Conservation (phyloP, 768 basidiomycete genomes). For the Fistulinella prunicolor region DNA sequence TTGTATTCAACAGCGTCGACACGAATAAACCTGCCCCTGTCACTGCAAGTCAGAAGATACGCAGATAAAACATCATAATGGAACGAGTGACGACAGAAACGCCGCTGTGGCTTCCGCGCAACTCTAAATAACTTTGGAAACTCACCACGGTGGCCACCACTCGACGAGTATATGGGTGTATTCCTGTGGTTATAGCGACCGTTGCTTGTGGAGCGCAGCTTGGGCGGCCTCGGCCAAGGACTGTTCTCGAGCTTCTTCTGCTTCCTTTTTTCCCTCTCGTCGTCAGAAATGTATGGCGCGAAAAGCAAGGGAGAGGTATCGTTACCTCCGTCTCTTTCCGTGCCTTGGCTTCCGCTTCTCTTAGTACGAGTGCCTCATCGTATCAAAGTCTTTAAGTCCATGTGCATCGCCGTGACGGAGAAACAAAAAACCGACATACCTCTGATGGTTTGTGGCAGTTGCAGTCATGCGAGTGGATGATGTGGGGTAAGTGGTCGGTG, state of each 20-base stretch:
- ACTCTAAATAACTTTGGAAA: too few species aligned
- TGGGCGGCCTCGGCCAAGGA: constrained; percentile 33
- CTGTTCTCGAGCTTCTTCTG: constrained; percentile 28
- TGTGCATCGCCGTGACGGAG: neutral
- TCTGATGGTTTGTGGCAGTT: constrained; percentile 11
- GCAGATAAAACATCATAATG: neutral
- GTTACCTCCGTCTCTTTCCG: constrained; percentile 18
- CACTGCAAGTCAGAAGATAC: neutral
- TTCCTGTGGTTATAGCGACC: too few species aligned
- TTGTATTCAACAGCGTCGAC: too few species aligned
- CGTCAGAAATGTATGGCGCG: neutral
- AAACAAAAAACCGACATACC: constrained; percentile 12
- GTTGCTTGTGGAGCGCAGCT: constrained; percentile 19
- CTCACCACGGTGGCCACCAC: too few species aligned
- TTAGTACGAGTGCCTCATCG: constrained; percentile 21
- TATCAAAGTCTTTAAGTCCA: neutral
- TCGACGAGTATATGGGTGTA: too few species aligned
- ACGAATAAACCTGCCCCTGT: too few species aligned
- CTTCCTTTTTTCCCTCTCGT: constrained; percentile 12
- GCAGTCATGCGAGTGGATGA: too few species aligned
- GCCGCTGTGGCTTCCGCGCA: too few species aligned
- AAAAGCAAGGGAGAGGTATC: neutral
- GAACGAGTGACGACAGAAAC: neutral
- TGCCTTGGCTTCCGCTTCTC: constrained; percentile 20
- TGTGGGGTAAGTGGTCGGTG: too few species aligned